phyloP scores from a whole-genome alignment of 768 basidiomycete genomes.

The Leccinum variicolor region DNA sequence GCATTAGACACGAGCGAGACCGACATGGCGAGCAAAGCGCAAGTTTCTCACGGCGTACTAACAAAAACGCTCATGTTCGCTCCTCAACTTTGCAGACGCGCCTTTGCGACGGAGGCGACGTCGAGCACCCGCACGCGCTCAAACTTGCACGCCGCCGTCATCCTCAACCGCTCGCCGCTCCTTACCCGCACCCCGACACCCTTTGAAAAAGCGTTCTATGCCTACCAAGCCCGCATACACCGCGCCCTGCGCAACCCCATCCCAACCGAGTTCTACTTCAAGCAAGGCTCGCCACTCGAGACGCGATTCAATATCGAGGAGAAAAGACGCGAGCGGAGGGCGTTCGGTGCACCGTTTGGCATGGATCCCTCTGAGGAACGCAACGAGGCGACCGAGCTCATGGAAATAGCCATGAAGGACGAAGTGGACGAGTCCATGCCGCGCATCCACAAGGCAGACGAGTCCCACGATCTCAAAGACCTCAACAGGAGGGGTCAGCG shows the following conservation, averaged over 20 bases:
- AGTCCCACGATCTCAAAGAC: constrained; percentile 58
- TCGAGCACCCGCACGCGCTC: constrained; percentile 23
- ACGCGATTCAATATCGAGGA: constrained; percentile 78
- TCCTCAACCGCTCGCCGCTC: constrained; percentile 76
- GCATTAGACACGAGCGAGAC: constrained; percentile 74
- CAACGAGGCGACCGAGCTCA: constrained; percentile 50
- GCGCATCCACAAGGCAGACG: constrained; percentile 60
- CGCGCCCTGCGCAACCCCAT: constrained; percentile 87
- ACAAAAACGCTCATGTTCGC: constrained; percentile 13
- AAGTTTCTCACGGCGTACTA: constrained; percentile 29
- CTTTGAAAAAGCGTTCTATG: constrained; percentile 79
- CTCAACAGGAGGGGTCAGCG: constrained; percentile 81
- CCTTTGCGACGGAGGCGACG: constrained; percentile 42
- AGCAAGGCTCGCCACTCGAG: constrained; percentile 82
- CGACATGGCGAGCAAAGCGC: constrained; percentile 48
- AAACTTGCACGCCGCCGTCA: constrained; percentile 56
- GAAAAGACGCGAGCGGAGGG: constrained; percentile 61
- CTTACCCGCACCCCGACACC: constrained; percentile 66
- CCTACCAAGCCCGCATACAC: constrained; percentile 79
- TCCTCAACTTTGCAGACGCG: constrained; percentile 27
- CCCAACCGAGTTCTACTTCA: constrained; percentile 91
- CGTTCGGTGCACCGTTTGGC: constrained; percentile 68
- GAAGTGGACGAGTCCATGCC: constrained; percentile 63
- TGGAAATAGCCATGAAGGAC: constrained; percentile 54
- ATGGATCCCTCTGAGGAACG: constrained; percentile 39